Evolutionary conservation across 73 alveolate species (phyloP).

Genomic region (Tetrahymena thermophila): DNA sequence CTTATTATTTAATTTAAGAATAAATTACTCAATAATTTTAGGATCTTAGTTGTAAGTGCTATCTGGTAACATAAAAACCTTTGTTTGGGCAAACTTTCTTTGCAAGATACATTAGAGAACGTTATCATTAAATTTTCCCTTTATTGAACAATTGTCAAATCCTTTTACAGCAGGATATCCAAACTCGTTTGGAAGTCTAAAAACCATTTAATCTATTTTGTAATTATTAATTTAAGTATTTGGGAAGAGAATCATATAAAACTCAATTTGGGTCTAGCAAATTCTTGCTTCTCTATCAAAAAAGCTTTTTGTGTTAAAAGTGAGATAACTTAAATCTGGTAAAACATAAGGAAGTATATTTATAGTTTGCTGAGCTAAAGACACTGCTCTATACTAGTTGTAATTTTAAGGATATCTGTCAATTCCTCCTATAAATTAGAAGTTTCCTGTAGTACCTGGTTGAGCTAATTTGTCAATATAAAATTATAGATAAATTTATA

Average conservation of each 20-base stretch:
- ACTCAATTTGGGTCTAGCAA: background rate
- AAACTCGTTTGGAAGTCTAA: background rate
- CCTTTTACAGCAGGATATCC: background rate
- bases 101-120: background rate
- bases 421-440: background rate
- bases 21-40: background rate
- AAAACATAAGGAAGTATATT: background rate
- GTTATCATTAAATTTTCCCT: background rate
- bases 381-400: background rate
- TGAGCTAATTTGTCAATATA: background rate
- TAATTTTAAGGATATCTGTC: background rate
- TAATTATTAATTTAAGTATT: background rate
- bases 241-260: background rate
- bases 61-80: background rate
- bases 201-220: background rate
- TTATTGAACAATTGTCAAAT: background rate
- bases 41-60: background rate
- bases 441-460: background rate
- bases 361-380: background rate
- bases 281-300: background rate
- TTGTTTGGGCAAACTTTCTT: background rate
- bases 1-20: background rate
- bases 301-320: background rate
- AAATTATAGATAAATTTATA: background rate
- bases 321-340: background rate